phyloP scores from a whole-genome alignment of 1,284 basidiomycete species.

The Irpex sp. region DNA sequence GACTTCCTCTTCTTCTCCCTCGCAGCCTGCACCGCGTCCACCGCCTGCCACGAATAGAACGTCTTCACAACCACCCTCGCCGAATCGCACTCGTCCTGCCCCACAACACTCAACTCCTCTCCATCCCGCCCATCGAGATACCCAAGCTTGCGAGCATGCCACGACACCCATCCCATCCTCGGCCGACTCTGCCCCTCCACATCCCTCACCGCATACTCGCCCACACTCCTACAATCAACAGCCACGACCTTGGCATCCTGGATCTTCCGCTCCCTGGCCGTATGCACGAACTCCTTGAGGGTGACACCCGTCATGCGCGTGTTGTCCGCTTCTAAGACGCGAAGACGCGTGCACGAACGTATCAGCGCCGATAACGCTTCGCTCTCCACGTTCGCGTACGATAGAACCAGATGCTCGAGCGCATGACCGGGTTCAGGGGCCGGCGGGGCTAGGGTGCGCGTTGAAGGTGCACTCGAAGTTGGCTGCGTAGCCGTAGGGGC shows the following conservation, averaged over 20 bases:
- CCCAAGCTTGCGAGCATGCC: constrained; percentile 59
- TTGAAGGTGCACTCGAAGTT: neutral
- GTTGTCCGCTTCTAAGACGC: constrained; percentile 73
- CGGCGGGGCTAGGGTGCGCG: constrained; percentile 5
- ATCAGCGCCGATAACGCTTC: constrained; percentile 66
- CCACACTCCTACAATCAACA: constrained; percentile 74
- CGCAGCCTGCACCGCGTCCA: constrained; percentile 63
- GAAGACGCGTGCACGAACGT: constrained; percentile 56
- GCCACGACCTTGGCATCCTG: constrained; percentile 56
- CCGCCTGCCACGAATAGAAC: constrained; percentile 84
- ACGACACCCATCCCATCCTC: constrained; percentile 67
- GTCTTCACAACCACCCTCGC: constrained; percentile 76
- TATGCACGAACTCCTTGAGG: constrained; percentile 66
- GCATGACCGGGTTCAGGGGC: constrained; percentile 49
- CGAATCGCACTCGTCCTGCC: constrained; percentile 75
- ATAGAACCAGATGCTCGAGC: constrained; percentile 74
- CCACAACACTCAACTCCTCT: constrained; percentile 45
- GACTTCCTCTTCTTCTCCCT: constrained; percentile 54
- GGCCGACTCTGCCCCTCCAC: constrained; percentile 55
- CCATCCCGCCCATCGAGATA: constrained; percentile 68
- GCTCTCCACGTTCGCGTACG: constrained; percentile 66
- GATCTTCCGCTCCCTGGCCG: constrained; percentile 45
- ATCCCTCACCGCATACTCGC: constrained; percentile 60
- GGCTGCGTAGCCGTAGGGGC: constrained; percentile 2
- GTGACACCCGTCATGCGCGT: constrained; percentile 66